Percentiles rank a stretch among this genome's conserved stretches.
phyloP scores from a whole-genome alignment of 345 rosid species.

The Trapa incisa region DNA sequence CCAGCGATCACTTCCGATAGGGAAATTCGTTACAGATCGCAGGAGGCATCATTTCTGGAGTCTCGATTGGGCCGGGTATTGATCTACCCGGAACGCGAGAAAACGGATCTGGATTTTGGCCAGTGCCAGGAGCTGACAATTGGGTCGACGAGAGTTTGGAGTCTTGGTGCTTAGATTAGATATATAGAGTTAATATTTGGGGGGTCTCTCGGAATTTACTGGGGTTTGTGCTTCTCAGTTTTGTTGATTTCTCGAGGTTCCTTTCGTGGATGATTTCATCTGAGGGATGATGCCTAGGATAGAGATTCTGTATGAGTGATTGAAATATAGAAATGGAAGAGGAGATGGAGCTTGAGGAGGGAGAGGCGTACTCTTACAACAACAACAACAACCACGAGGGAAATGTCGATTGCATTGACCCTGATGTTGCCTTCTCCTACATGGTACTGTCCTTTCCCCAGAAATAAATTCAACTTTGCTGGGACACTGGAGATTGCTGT shows the following conservation, averaged over 20 bases:
- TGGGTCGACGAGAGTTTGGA: conserved; percentile 9
- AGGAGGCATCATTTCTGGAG: not conserved
- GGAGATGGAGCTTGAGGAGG: conserved; percentile 66
- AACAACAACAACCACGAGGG: conserved; percentile 24
- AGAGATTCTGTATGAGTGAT: conserved; percentile 26
- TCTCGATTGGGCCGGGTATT: conserved; percentile 22
- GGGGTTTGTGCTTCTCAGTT: conserved; percentile 5
- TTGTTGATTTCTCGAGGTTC: not conserved
- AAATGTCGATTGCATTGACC: conserved; percentile 33
- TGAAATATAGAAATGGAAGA: conserved; percentile 21
- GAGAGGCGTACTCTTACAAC: conserved; percentile 56
- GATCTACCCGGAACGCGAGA: conserved; percentile 13
- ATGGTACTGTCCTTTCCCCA: conserved; percentile 31
- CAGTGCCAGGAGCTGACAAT: not conserved
- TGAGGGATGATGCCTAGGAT: conserved; percentile 33
- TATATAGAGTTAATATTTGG: conserved; percentile 3
- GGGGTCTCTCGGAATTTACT: not conserved
- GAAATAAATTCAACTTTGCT: not conserved
- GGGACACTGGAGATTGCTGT: not conserved
- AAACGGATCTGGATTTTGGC: not conserved
- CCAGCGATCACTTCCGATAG: not conserved
- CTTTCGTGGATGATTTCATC: conserved; percentile 32
- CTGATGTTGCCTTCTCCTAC: conserved; percentile 66
- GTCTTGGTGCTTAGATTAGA: not conserved
- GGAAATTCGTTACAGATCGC: conserved; percentile 1